Evolutionary conservation across 2,329 filamentous ascomycete genomes (phyloP), one percentile per base, ranked within the genome.

Genomic region (Aureobasidium sp.): DNA sequence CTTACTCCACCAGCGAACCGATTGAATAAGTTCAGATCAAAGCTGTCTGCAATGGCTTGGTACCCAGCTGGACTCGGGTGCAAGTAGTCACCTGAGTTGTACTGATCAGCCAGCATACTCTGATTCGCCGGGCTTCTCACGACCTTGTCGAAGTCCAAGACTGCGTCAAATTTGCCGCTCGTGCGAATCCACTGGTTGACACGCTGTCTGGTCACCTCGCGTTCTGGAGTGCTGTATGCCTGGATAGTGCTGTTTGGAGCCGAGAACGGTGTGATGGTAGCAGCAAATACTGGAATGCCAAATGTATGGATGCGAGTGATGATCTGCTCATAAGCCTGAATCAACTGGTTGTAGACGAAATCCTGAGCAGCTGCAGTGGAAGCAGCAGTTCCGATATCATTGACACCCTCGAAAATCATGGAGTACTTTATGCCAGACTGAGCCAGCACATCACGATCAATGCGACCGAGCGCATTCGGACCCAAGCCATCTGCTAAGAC

Each of bases 371-470:
- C 75, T 0, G 74, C 58, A 27, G 85, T 84, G 0, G 83, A 71
- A 2, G 78, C 77, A 0, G 82, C 84, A 2, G 76, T 79, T 4
- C 90, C 90, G 65, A 93, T 91, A 71, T 92, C 90, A 71, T 92
- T 91, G 33, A 92, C 88, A 25, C 90, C 90, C 74, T 91, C 88
- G 73, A 91, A 92, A 43, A 92, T 82, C 78, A 92, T 84, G 27
- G 86, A 86, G 71, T 90, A 91, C 69, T 81, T 81, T 3, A 89
- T 84, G 5, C 86, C 86, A 0, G 85, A 81, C 38, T 88, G 85
- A 0, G 84, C 75, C 2, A 92, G 80, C 2, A 90, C 85, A 72
- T 92, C 90, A n/a, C 90, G 84, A 72, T 90, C 85, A 68, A 91
- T 84, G 6, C 90, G 86, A 47, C 83, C 80, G 38, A 91, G 77